Percentiles rank a stretch among this genome's conserved stretches.
phyloP scores from a whole-genome alignment of 805 yeast genomes.

The Wickerhamiella vanderwaltii region DNA sequence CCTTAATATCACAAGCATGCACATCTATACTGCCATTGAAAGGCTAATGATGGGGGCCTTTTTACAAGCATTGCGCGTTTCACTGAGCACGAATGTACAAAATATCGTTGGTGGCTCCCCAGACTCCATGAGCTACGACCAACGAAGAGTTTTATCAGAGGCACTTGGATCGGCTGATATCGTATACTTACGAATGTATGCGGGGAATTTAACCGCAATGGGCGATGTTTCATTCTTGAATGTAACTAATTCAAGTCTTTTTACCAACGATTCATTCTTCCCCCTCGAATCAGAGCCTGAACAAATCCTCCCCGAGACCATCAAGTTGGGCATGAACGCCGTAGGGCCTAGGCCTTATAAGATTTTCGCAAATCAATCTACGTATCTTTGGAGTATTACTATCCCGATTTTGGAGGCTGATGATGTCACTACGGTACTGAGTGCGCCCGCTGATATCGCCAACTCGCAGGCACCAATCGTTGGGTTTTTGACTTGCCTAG shows the following conservation, averaged over 20 bases:
- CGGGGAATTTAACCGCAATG: not conserved
- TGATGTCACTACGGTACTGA: not conserved
- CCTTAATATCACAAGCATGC: conserved; percentile 18
- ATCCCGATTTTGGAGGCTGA: not conserved
- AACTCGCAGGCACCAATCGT: not conserved
- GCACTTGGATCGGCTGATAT: not conserved
- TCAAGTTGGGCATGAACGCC: not conserved
- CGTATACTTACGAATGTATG: not conserved
- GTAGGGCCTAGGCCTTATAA: not conserved
- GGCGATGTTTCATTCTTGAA: not conserved
- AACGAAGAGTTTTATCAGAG: not conserved
- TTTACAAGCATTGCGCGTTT: conserved; percentile 12
- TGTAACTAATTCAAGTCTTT: not conserved
- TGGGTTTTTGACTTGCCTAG: not conserved
- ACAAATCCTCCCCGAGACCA: not conserved
- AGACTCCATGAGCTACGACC: not conserved
- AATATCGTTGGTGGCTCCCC: not conserved
- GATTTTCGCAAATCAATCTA: not conserved
- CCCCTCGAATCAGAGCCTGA: not conserved
- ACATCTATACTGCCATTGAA: conserved; percentile 18
- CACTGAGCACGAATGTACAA: conserved; percentile 1
- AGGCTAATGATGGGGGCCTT: conserved; percentile 15
- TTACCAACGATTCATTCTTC: not conserved
- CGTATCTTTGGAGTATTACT: not conserved
- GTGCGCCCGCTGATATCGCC: not conserved